Evolutionary conservation across 73 alveolate species (phyloP).

Genomic region (Blepharisma japonicum): DNA sequence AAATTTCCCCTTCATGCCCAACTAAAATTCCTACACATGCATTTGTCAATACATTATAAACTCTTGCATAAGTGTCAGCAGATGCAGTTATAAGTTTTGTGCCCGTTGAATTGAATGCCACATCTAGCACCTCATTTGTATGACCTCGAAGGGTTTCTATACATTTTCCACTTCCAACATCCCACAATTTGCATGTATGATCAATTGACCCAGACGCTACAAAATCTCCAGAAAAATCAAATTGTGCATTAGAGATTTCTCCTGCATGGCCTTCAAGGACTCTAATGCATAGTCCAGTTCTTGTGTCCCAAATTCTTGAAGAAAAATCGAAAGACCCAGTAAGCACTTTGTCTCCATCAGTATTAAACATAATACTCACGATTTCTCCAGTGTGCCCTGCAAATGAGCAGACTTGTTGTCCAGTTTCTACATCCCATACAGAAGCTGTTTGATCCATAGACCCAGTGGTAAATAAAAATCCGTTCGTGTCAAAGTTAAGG

Average conservation of each 20-base stretch:
- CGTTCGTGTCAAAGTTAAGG: conserved; percentile 96
- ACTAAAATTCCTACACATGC: conserved; percentile 66
- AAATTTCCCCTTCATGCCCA: conserved; percentile 95
- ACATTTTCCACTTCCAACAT: conserved; percentile 92
- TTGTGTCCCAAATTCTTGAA: conserved; percentile 98
- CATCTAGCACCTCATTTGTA: conserved; percentile 94
- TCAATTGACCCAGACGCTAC: conserved; percentile 96
- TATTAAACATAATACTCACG: conserved; percentile 94
- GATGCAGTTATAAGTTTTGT: conserved; percentile 97
- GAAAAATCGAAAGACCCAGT: conserved; percentile 99
- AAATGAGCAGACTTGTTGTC: conserved; percentile 70
- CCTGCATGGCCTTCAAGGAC: conserved; percentile 92
- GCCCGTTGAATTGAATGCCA: conserved; percentile 90
- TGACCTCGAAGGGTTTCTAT: conserved; percentile 96
- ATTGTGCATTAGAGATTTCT: conserved; percentile 90
- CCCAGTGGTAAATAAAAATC: conserved; percentile 79
- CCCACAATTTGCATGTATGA: conserved; percentile 99
- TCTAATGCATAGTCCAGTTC: conserved; percentile 91
- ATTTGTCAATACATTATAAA: conserved; percentile 88
- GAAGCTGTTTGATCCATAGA: conserved; percentile 97
- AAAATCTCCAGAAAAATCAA: conserved; percentile 94
- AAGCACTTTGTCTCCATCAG: conserved; percentile 97
- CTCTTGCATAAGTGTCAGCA: conserved; percentile 94
- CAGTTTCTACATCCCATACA: conserved; percentile 96
- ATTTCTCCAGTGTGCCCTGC: conserved; percentile 86